Evolutionary conservation across 2,329 filamentous ascomycete genomes (phyloP), one percentile per base, ranked within the genome.

Genomic region (Penicillium sp.): DNA sequence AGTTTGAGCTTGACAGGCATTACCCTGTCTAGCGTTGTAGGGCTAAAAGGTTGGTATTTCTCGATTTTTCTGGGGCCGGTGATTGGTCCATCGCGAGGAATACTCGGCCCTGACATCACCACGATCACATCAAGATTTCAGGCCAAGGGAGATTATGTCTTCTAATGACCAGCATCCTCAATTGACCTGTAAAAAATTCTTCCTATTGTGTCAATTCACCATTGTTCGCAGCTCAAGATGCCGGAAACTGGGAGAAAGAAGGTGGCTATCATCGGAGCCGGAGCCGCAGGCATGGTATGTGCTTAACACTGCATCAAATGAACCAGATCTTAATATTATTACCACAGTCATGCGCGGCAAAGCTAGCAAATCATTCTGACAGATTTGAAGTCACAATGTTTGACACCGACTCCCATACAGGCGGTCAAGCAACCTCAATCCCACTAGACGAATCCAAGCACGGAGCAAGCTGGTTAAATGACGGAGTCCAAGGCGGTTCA

Each of bases 341-440:
- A 22, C 8, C 14, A 25, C 23, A 81, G 85, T 84, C 84, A 52
- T 89, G 86, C 68, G 86, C 87, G 11, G 80, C 86, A 27, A 86
- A 87, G 27, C 79, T 89, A 26, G 81, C 85, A 45, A 81, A 87
- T 46, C 85, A 89, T 59, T 83, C 83, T 0, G 81, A 87, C 35
- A 82, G 81, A 59, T 89, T 87, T 73, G 81, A 85, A 42, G 79
- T 89, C 12, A 89, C 85, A 0, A 64, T 90, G 14, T 75, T 88
- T 22, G 85, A 88, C 57, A 73, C 77, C 65, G 80, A 80, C 11
- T 73, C 81, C 45, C 82, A 85, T 43, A 83, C 84, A 53, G 84
- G 84, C 52, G 84, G 84, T 4, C 83, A 85, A 64, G 84, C 83
- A 1, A 85, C 82, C 58, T 83, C 82, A 1, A 81, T 85, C 35